These are phyloP conservation scores for Kluyveromyces dobzhanskii DNA, from an alignment of 805 yeast species.

Conservation along the genomic window DNA sequence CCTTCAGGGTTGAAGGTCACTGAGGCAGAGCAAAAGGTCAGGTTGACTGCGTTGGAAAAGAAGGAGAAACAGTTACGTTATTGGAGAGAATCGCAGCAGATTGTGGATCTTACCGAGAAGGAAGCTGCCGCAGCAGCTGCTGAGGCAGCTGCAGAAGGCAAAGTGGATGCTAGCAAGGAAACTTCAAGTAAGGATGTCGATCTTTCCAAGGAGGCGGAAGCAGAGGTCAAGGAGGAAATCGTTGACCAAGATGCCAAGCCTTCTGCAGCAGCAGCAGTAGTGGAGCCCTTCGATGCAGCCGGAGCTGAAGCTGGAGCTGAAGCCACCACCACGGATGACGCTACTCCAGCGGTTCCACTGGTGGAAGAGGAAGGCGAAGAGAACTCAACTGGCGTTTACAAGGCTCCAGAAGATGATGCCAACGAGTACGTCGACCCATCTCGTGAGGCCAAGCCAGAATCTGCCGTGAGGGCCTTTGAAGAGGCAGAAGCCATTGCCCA, in stretches of 20 bases:
- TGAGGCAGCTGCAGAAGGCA: conserved; percentile 2
- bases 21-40: conserved; percentile 20
- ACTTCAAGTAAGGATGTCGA: neutral
- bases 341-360: neutral
- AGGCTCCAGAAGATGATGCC: neutral
- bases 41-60: conserved; percentile 14
- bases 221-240: conserved; percentile 1
- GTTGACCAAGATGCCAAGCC: neutral
- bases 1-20: conserved; percentile 21
- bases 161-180: conserved; percentile 2
- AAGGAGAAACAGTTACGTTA: conserved; percentile 19
- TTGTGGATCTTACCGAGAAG: conserved; percentile 7
- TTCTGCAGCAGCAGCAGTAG: conserved; percentile 2
- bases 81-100: conserved; percentile 19
- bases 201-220: conserved; percentile 1
- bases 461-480: conserved; percentile 1
- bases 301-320: conserved; percentile 3
- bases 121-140: conserved; percentile 2
- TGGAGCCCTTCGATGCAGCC: conserved; percentile 1
- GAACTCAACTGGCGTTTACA: conserved; percentile 1
- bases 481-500: conserved; percentile 3
- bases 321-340: conserved; percentile 1
- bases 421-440: neutral
- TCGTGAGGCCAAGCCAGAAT: neutral
- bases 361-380: neutral